Percentiles rank a stretch among this genome's conserved stretches.
phyloP scores from a whole-genome alignment of 179 eudicot species.

The Vitellaria paradoxa region DNA sequence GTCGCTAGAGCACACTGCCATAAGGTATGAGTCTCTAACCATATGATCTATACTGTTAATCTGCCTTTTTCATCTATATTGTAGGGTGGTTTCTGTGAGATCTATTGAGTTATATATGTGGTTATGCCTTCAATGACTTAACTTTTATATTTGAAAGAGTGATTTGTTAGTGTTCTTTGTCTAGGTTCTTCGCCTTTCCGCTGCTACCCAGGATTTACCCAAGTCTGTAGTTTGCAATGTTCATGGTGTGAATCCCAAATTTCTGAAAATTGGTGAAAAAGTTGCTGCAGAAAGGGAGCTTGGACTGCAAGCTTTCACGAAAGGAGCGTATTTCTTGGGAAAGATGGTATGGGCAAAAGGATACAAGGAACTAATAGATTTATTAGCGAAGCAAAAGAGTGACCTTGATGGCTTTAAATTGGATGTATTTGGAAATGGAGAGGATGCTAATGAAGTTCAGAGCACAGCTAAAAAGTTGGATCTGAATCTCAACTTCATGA shows the following conservation, averaged over 20 bases:
- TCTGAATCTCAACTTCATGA: constrained; percentile 74
- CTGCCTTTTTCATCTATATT: background rate
- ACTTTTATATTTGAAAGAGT: background rate
- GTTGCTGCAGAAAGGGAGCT: constrained; percentile 78
- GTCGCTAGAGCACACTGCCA: constrained; percentile 83
- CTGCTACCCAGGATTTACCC: constrained; percentile 97
- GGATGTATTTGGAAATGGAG: constrained; percentile 92
- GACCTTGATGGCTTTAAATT: constrained; percentile 74
- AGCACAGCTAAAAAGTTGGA: constrained; percentile 63
- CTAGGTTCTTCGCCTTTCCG: constrained; percentile 95
- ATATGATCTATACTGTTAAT: background rate
- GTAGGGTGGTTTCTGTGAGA: background rate
- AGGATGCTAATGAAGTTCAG: constrained; percentile 92
- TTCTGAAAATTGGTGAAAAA: constrained; percentile 82
- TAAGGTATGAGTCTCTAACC: constrained; percentile 48
- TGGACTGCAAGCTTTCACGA: constrained; percentile 78
- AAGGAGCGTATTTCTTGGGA: constrained; percentile 97
- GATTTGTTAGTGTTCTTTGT: constrained; percentile 15
- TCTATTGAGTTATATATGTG: background rate
- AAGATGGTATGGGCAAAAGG: constrained; percentile 99
- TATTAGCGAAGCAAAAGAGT: constrained; percentile 71
- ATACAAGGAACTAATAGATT: constrained; percentile 76
- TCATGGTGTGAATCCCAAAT: constrained; percentile 94
- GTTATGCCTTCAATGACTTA: background rate
- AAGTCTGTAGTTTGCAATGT: constrained; percentile 88